Conservation (phyloP, 2,329 filamentous ascomycete species). For the Uncinocarpus reesii region DNA sequence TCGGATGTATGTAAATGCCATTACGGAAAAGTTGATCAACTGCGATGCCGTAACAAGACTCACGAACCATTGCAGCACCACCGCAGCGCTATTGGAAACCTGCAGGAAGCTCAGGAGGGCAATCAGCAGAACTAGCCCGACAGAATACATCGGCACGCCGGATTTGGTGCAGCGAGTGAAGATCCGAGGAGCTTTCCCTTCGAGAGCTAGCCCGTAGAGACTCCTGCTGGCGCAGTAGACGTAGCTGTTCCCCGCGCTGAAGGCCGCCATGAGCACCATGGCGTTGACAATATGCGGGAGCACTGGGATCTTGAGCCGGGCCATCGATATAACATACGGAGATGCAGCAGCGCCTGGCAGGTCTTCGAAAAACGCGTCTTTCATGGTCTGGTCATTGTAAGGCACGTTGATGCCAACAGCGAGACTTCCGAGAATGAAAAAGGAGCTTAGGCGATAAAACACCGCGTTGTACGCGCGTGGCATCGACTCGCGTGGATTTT, state of each 20-base stretch:
- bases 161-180: slow-evolving; percentile 51
- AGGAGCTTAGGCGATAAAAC: slow-evolving; percentile 64
- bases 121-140: slow-evolving; percentile 55
- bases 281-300: slow-evolving; percentile 65
- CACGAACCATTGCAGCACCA: slow-evolving; percentile 51
- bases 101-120: slow-evolving; percentile 64
- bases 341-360: slow-evolving; percentile 59
- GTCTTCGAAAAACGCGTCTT: slow-evolving; percentile 48
- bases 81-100: slow-evolving; percentile 53
- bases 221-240: slow-evolving; percentile 59
- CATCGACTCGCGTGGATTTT: slow-evolving; percentile 59
- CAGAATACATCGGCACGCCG: slow-evolving; percentile 66
- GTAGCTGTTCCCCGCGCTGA: slow-evolving; percentile 59
- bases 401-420: slow-evolving; percentile 62
- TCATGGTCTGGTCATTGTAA: slow-evolving; percentile 54
- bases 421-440: slow-evolving; percentile 65
- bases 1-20: slow-evolving; percentile 39
- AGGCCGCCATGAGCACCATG: slow-evolving; percentile 57
- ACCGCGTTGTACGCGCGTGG: slow-evolving; percentile 68
- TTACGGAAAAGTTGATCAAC: slow-evolving; percentile 39
- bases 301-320: slow-evolving; percentile 51
- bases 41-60: slow-evolving; percentile 36
- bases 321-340: slow-evolving; percentile 60
- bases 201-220: slow-evolving; percentile 57
- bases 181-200: slow-evolving; percentile 59